phyloP scores from a whole-genome alignment of 2,329 filamentous ascomycete genomes.

The Ophiostoma perfectum region DNA sequence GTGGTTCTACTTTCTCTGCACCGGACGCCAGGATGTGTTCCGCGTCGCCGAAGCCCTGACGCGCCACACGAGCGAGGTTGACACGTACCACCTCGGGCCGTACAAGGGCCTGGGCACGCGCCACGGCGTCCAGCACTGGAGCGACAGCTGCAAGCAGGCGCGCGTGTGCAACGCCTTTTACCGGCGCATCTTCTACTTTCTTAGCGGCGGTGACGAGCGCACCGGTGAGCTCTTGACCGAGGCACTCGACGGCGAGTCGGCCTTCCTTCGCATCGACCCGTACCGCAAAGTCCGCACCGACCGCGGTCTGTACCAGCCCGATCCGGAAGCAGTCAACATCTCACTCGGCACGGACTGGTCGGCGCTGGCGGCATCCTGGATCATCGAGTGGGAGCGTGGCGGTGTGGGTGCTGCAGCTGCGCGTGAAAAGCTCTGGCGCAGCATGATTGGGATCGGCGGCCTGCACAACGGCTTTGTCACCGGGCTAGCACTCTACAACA shows the following conservation, averaged over 20 bases:
- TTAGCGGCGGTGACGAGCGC: constrained; percentile 3
- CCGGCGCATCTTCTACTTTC: constrained; percentile 6
- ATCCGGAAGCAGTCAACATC: constrained; percentile 5
- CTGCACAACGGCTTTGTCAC: constrained; percentile 1
- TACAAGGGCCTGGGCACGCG: constrained; percentile 10
- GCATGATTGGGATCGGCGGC: not conserved
- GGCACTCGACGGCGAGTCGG: not conserved
- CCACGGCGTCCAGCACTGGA: constrained; percentile 9
- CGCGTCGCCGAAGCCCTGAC: not conserved
- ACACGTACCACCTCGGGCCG: not conserved
- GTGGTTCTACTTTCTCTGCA: constrained; percentile 12
- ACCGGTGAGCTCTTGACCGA: constrained; percentile 1
- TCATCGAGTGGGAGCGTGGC: constrained; percentile 6
- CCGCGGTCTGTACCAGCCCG: not conserved
- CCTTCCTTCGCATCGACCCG: not conserved
- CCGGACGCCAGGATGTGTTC: not conserved
- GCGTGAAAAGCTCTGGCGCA: not conserved
- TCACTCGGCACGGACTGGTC: constrained; percentile 10
- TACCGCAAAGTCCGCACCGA: constrained; percentile 2
- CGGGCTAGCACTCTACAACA: not conserved
- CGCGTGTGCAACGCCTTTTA: constrained; percentile 10
- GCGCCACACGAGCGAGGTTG: constrained; percentile 6
- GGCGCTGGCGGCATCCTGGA: constrained; percentile 1
- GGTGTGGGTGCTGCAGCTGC: not conserved
- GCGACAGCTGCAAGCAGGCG: constrained; percentile 9